Evolutionary conservation across 345 rosid genomes (phyloP), one percentile per base, ranked within the genome.

Genomic region (Eucalyptus caleyi): DNA sequence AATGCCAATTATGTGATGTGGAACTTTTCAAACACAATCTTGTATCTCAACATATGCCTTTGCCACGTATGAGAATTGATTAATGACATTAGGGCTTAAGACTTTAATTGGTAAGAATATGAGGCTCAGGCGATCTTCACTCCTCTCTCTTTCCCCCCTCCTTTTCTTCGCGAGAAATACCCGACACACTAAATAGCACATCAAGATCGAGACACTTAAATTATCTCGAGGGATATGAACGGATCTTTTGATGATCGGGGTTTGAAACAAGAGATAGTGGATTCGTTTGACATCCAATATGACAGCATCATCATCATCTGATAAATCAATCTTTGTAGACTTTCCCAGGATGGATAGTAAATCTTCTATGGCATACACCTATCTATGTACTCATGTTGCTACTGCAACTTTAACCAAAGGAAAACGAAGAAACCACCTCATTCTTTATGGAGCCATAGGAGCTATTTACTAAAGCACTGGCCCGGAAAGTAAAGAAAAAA

Each of bases 1-100:
- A 0, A 23, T 56, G 0, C 0, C 3, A 56, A 56, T 56, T 56
- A 24, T 56, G 0, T 24, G 1, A 56, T 2, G 30, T 24, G 12
- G 6, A 24, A 56, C 27, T 56, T 24, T 56, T 56, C 62, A 21
- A 56, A 23, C 13, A 21, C 13, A 56, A 21, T 56, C 0, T 10
- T 56, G 3, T 24, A 56, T 56, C 62, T 56, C 62, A 24, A 56
- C 30, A 10, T 9, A 56, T 10, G 44, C 13, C 23, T 2, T 69
- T 69, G 81, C 13, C 2, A 21, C 1, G 47, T 26, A 19, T 37
- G 45, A 37, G 47, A 37, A 77, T 77, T 37, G 45, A 72, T 23
- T 37, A 37, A 19, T 72, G 27, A 34, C 42, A 1, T 65, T 0
- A 2, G 0, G 72, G 18, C 72, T 65, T 0, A 15, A 65, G 19